phyloP scores from a whole-genome alignment of 2,329 filamentous ascomycete species.

The Penicillium sp. region DNA sequence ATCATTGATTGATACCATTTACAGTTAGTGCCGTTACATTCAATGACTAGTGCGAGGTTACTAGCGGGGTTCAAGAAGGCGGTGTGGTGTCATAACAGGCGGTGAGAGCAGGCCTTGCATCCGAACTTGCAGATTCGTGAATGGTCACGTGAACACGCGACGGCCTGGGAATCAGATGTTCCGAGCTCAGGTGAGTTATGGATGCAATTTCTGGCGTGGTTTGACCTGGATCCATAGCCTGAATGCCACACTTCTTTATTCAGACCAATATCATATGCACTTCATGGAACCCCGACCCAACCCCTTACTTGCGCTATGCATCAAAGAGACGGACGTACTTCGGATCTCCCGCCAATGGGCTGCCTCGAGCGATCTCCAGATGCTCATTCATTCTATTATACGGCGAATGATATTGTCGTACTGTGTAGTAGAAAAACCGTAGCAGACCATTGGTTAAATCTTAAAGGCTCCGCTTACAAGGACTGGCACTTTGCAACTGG shows the following conservation, averaged over 20 bases:
- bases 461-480: neutral
- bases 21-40: neutral
- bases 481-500: neutral
- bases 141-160: conserved; percentile 25
- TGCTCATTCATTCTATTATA: neutral
- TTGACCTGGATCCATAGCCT: neutral
- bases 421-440: neutral
- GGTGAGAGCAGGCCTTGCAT: conserved; percentile 5
- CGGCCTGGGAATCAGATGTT: conserved; percentile 17
- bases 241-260: neutral
- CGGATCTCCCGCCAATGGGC: neutral
- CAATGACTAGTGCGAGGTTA: neutral
- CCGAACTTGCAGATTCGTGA: conserved; percentile 15
- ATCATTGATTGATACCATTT: neutral
- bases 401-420: too few relatives aligned
- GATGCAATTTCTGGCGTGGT: neutral
- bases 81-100: conserved; percentile 16
- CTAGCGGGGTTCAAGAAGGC: conserved; percentile 8
- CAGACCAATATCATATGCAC: neutral
- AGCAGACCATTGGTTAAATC: neutral
- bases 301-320: conserved; percentile 5
- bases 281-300: neutral
- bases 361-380: neutral
- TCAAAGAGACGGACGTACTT: conserved; percentile 2
- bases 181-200: conserved; percentile 20